Evolutionary conservation across 208 protist genomes (phyloP), one percentile per base, ranked within the genome.

Genomic region (Trypanosoma brucei): DNA sequence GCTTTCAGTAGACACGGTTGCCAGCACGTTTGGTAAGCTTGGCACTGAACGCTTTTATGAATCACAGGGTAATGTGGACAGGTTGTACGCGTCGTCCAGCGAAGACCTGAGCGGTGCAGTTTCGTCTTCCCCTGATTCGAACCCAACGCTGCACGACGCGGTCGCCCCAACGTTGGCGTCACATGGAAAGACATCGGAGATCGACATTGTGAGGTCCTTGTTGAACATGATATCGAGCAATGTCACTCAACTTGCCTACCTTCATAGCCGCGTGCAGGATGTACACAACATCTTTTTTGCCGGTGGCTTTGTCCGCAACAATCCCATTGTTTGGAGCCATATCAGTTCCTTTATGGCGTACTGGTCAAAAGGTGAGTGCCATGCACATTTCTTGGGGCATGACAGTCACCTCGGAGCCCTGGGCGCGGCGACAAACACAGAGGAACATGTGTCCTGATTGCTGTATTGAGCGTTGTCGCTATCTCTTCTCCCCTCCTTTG

Each of bases 161-260:
- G n/a, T 8, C n/a, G 6, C n/a, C 11, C 30, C 50, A 8, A 3
- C 31, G 44, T 35, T 13, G 6, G 48, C 40, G 38, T 11, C 5
- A 39, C 57, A 50, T 34, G 57, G 42, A 35, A 51, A 69, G 52
- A 51, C 58, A 2, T 81, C 78, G 30, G 75, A 86, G 0, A 92
- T 96, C 22, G 88, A 97, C 62, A 81, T 96, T 69, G 92, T 95
- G 37, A 84, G 92, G 6, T 94, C 83, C 2, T 66, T 98, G 35
- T 78, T 98, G 37, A 88, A 96, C 62, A 98, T 98, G 94, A 96
- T 98, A 53, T 83, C 94, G 11, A 90, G 94, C 81, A 98, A 98
- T 65, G 88, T 98, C 22, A 97, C 89, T 2, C 94, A 98, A 81
- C 88, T 99, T 39, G 91, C 96, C 0, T 98, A 97, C 75, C 78